These are phyloP conservation scores for Dalbergia cultrata DNA, from an alignment of 306 rosid species.

Conservation along the genomic window DNA sequence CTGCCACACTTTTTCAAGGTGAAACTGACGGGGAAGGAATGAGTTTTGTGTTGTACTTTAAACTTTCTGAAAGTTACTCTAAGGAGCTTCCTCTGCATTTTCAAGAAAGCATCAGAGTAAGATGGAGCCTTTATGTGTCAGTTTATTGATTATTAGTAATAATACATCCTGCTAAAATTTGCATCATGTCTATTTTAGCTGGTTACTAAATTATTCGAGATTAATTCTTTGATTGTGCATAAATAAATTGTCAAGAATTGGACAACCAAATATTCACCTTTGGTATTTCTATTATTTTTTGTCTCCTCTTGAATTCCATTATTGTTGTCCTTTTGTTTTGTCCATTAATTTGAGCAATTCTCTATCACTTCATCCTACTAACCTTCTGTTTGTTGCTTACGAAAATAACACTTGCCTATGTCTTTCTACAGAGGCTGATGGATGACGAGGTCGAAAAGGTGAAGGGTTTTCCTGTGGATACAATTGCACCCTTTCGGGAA, in stretches of 20 bases:
- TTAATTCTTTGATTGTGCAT: slow-evolving; percentile 7
- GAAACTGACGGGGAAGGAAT: slow-evolving; percentile 97
- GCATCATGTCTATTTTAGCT: neutral
- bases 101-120: slow-evolving; percentile 90
- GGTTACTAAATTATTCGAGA: slow-evolving; percentile 16
- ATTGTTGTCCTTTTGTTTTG: slow-evolving; percentile 5
- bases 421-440: slow-evolving; percentile 70
- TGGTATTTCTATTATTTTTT: neutral
- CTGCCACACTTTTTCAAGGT: slow-evolving; percentile 85
- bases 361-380: slow-evolving; percentile 21
- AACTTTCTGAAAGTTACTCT: slow-evolving; percentile 79
- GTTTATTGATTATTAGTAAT: slow-evolving; percentile 5
- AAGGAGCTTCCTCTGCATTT: slow-evolving; percentile 84
- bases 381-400: slow-evolving; percentile 29
- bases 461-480: slow-evolving; percentile 85
- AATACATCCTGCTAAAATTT: slow-evolving; percentile 6
- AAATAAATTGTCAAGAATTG: neutral
- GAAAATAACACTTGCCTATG: slow-evolving; percentile 15
- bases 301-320: neutral
- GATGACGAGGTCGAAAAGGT: slow-evolving; percentile 96
- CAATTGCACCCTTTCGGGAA: slow-evolving; percentile 78
- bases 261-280: slow-evolving; percentile 21
- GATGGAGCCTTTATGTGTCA: slow-evolving; percentile 49
- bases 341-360: slow-evolving; percentile 31
- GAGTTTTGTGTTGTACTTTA: slow-evolving; percentile 91